Evolutionary conservation across 495 filamentous ascomycete genomes (phyloP), one percentile per base, ranked within the genome.

Genomic region (Choiromyces venosus): DNA sequence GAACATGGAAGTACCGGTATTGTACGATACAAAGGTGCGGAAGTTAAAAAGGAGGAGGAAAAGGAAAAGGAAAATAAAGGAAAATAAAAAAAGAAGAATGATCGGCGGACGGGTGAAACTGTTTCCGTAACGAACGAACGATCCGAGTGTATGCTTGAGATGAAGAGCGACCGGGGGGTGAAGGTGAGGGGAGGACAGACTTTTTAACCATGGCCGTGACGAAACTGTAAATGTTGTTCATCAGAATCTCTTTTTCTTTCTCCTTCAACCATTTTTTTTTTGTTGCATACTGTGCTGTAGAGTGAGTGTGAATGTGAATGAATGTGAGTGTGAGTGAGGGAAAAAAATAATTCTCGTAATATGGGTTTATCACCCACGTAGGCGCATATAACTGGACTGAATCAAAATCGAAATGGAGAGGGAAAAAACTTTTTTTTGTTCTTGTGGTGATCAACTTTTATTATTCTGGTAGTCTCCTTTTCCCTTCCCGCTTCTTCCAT

Each of bases 371-470:
- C n/a, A 61, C 52, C 52, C 52, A 61, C 52, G 52, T 61, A 61
- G 52, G 25, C 12, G 52, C n/a, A 61, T 61, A 61, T 61, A 25
- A 61, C 52, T 61, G 52, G 52, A 29, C 52, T 61, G 52, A 61
- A 61, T 61, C 52, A 61, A 61, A 61, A 61, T 61, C 16, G n/a
- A 29, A 29, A 10, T 25, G 46, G 9, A 52, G 38, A 40, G 10
- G 40, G 4, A 29, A 29, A 61, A 61, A 61, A 29, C 9, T 29
- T 52, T 52, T n/a, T 61, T 61, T 29, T 61, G 25, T 61, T 61
- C 52, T 73, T 76, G 68, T 72, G 65, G 68, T 69, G 75, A 72
- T 76, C 66, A 69, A 76, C 70, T 42, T 66, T 64, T 42, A 75
- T 75, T 75, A 61, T 61, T 61, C 52, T 29, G 9, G n/a, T 52